Percentiles rank a stretch among this genome's conserved stretches.
Evolutionary conservation across 139 green algal species (phyloP).

Genomic region (Picochlorum sp.): DNA sequence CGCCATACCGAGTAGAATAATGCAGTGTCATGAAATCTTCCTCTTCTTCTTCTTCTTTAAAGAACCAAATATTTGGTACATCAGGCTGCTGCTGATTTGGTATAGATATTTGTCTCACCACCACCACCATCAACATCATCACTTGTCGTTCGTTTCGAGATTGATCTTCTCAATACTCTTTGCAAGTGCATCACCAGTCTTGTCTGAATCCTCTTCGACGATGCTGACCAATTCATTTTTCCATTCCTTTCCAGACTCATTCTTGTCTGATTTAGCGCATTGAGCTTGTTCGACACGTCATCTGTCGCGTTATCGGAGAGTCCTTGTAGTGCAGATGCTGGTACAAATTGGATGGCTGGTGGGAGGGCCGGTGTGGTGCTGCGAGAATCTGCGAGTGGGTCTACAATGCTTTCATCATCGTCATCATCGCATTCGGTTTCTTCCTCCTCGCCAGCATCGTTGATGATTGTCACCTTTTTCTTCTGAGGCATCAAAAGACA

Average conservation of each 20-base stretch:
- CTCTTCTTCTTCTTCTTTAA: too few species aligned
- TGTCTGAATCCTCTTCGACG: not conserved
- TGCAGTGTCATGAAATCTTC: not conserved
- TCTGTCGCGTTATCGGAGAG: not conserved
- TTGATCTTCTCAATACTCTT: not conserved
- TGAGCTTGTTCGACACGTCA: not conserved
- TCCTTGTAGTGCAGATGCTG: slow-evolving; percentile 2
- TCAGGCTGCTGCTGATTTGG: too few species aligned
- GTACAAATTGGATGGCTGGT: slow-evolving; percentile 12
- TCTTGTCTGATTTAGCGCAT: not conserved
- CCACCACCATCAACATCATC: too few species aligned
- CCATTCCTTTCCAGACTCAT: not conserved
- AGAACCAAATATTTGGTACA: too few species aligned
- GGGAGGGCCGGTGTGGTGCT: slow-evolving; percentile 2
- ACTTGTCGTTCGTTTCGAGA: not conserved
- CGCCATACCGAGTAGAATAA: not conserved
- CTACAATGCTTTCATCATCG: slow-evolving; percentile 15
- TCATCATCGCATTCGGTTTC: slow-evolving; percentile 7
- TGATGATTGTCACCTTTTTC: not conserved
- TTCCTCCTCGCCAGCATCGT: not conserved
- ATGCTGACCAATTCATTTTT: slow-evolving; percentile 1
- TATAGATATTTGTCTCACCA: too few species aligned
- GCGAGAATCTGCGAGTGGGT: not conserved
- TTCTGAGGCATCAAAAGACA: slow-evolving; percentile 26
- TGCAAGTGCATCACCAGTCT: not conserved